A percentile compares a stretch with the other conserved stretches of the same genome.
Evolutionary conservation across 2,329 filamentous ascomycete species (phyloP).

Genomic region (Aspergillus udagawae): DNA sequence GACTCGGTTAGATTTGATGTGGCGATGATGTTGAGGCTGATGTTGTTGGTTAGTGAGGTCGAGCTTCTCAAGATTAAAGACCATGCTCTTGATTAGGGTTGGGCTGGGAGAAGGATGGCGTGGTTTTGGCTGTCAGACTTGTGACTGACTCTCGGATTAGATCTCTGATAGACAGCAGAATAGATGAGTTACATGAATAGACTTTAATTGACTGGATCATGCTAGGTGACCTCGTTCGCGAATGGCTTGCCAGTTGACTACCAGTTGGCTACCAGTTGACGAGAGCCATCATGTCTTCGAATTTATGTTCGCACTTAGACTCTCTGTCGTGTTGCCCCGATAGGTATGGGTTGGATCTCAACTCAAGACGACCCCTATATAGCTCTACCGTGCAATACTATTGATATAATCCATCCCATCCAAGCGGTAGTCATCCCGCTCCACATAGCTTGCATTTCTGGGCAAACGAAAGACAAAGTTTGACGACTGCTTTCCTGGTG

Average conservation of each 20-base stretch:
- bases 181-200: background rate
- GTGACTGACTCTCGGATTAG: background rate
- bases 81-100: background rate
- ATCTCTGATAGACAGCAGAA: background rate
- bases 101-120: background rate
- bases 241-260: background rate
- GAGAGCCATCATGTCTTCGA: background rate
- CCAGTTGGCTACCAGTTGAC: background rate
- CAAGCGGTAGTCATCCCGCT: slow-evolving; percentile 23
- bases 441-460: slow-evolving; percentile 21
- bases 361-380: background rate
- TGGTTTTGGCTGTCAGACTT: too few relatives aligned
- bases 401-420: slow-evolving; percentile 27
- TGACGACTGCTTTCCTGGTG: slow-evolving; percentile 1
- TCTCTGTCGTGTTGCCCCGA: background rate
- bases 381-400: slow-evolving; percentile 19
- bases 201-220: background rate
- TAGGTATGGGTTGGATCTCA: background rate
- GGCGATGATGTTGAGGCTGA: slow-evolving; percentile 1
- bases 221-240: background rate
- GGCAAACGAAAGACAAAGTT: slow-evolving; percentile 30
- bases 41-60: slow-evolving; percentile 5
- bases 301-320: background rate
- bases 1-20: background rate
- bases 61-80: background rate